Base-by-base conservation (phyloP, 2,329 filamentous ascomycete species). In the Pochonia chlamydosporia region DNA sequence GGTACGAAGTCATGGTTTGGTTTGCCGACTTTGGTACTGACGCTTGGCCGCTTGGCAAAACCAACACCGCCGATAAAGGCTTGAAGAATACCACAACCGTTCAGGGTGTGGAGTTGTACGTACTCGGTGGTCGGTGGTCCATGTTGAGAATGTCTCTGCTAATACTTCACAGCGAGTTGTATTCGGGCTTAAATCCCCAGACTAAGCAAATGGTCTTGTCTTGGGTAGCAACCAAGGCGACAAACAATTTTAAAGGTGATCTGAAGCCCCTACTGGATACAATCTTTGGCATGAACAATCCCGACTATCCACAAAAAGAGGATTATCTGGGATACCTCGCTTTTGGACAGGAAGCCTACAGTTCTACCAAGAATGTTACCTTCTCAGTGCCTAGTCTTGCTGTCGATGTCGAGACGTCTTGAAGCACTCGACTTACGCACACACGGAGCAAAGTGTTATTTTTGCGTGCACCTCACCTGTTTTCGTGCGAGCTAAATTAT, bases 1-100 rank as follows among this genome's bases (percentile, higher is more conserved):
- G 56, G 9, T 74, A 70, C 62, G 78, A 81, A 63, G 66, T 81
- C 62, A 80, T 80, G 75, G 68, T 81, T 30, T 79, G 74, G 75
- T 70, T 81, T 50, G 75, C 68, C 3, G 61, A 63, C 4, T 71
- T 72, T 40, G 76, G 76, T 3, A 14, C 59, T 2, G 61, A 69
- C 2, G 69, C 75, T 1, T 68, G 76, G 50, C 72, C 75, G 23
- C 68, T 79, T 50, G 77, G 76, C 36, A 57, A 63, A 1, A 35
- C 6, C 1, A 5, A 28, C 5, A 9, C 21, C 8, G 8, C n/a
- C 4, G 46, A 52, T 2, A 43, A 58, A 0, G 65, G 64, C 6
- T 5, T 23, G 18, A 51, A 60, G 0, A 49, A 69, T 1, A 55
- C 61, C 3, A 71, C 60, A 0, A 62, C 56, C 0, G 21, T 79